Conservation (phyloP, 352 stramenopile species). For the Pythium guiyangense region DNA sequence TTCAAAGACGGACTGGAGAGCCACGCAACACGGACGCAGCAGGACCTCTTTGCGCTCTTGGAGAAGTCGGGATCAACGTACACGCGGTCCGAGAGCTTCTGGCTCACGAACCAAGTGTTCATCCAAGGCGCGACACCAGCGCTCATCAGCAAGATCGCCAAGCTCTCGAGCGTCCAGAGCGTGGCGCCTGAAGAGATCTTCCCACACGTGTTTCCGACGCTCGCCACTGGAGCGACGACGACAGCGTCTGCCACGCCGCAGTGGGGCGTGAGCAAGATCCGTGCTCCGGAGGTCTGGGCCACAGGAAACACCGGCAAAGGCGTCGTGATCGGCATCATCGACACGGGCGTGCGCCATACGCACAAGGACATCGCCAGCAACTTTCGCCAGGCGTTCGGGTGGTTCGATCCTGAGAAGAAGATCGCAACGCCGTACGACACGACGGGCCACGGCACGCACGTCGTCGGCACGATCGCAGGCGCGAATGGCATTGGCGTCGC, state of each 20-base stretch:
- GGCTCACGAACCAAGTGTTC: no score
- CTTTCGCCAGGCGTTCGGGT: slow-evolving; percentile 41
- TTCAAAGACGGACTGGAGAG: slow-evolving; percentile 30
- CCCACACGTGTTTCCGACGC: slow-evolving; percentile 21
- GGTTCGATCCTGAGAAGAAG: no score
- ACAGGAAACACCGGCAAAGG: slow-evolving; percentile 44
- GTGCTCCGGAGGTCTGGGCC: slow-evolving; percentile 39
- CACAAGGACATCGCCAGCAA: slow-evolving; percentile 40
- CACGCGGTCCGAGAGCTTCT: slow-evolving; percentile 12
- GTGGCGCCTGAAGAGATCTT: slow-evolving; percentile 39
- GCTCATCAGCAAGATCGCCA: slow-evolving; percentile 42
- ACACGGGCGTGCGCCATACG: slow-evolving; percentile 46
- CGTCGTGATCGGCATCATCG: slow-evolving; percentile 56
- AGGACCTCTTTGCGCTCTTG: slow-evolving; percentile 22
- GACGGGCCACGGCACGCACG: no score
- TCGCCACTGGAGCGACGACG: slow-evolving; percentile 30
- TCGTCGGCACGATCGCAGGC: no score
- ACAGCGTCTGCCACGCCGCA: slow-evolving; percentile 26
- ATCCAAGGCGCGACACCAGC: slow-evolving; percentile 36
- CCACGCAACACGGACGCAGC: slow-evolving; percentile 33
- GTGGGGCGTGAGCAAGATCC: slow-evolving; percentile 49
- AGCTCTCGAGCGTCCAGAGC: slow-evolving; percentile 30
- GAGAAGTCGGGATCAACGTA: slow-evolving; percentile 19
- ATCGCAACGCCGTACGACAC: no score
- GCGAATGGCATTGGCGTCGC: no score